These are phyloP conservation scores for Ophiocytium majus DNA, from an alignment of 352 stramenopile species.

Conservation along the genomic window DNA sequence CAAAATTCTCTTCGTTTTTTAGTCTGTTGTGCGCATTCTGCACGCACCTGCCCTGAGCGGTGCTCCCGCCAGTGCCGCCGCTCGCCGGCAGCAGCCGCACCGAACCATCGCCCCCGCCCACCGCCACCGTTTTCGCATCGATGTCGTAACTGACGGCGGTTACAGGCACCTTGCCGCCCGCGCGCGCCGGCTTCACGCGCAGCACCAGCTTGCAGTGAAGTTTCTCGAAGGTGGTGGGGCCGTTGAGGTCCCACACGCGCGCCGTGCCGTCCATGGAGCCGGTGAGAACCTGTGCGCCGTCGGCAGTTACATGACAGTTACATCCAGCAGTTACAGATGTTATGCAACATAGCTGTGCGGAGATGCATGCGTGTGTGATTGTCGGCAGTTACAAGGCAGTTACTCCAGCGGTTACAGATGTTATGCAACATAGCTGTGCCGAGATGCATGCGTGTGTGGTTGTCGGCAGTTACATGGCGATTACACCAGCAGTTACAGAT, in stretches of 20 bases:
- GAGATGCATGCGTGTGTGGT: no score
- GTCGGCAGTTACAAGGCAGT: no score
- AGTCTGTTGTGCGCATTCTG: no score
- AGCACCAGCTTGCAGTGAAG: constrained; percentile 57
- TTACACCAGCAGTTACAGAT: no score
- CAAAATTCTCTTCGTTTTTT: no score
- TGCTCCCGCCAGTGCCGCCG: constrained; percentile 1
- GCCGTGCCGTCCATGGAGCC: constrained; percentile 71
- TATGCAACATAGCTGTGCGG: no score
- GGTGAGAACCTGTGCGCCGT: constrained; percentile 68
- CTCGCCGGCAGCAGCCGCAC: constrained; percentile 36
- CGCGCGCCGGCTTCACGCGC: constrained; percentile 13
- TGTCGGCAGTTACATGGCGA: no score
- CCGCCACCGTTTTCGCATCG: constrained; percentile 39
- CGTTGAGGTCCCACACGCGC: constrained; percentile 73
- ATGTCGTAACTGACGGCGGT: constrained; percentile 37
- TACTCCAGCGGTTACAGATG: no score
- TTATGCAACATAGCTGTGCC: no score
- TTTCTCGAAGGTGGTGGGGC: constrained; percentile 58
- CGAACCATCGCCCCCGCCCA: constrained; percentile 47
- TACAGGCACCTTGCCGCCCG: constrained; percentile 55
- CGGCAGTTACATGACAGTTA: no score
- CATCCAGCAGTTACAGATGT: no score
- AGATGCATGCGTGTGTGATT: no score
- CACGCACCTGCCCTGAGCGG: constrained; percentile 12